Evolutionary conservation across 129 eudicot genomes (phyloP).

Genomic region (Pittosporum tobira): DNA sequence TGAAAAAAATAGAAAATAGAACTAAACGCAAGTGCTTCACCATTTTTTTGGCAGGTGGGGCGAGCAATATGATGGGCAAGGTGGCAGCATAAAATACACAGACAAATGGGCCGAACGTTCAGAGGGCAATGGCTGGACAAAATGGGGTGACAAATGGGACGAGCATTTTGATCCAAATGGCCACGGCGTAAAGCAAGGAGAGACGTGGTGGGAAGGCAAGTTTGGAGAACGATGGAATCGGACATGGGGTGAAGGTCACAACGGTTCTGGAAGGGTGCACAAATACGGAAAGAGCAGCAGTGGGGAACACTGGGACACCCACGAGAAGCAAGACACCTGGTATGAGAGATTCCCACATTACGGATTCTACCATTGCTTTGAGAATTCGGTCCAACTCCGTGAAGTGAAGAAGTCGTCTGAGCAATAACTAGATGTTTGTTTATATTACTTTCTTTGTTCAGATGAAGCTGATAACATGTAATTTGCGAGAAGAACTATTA

Average conservation of each 20-base stretch:
- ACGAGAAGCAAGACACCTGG: conserved; percentile 75
- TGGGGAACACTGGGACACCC: conserved; percentile 98
- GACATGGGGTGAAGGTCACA: conserved; percentile 95
- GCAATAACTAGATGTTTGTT: conserved; percentile 12
- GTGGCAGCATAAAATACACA: conserved; percentile 81
- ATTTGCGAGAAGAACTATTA: no score
- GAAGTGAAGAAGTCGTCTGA: conserved; percentile 78
- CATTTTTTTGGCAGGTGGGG: conserved; percentile 63
- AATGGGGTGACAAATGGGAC: conserved; percentile 99
- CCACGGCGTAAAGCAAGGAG: conserved; percentile 90
- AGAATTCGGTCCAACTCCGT: conserved; percentile 71
- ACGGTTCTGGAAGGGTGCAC: conserved; percentile 93
- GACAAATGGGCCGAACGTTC: conserved; percentile 96
- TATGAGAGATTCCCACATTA: conserved; percentile 82
- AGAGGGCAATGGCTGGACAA: conserved; percentile 76
- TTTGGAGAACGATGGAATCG: conserved; percentile 86
- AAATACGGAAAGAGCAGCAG: conserved; percentile 87
- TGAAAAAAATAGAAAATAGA: no score
- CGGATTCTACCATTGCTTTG: conserved; percentile 71
- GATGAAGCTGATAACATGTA: no score
- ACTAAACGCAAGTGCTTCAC: not conserved
- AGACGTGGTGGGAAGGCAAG: conserved; percentile 92
- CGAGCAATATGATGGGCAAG: conserved; percentile 81
- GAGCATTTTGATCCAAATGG: conserved; percentile 63
- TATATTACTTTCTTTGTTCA: not conserved